These are phyloP conservation scores for Polyplosphaeria fusca DNA, from an alignment of 495 filamentous ascomycete species.

Conservation along the genomic window DNA sequence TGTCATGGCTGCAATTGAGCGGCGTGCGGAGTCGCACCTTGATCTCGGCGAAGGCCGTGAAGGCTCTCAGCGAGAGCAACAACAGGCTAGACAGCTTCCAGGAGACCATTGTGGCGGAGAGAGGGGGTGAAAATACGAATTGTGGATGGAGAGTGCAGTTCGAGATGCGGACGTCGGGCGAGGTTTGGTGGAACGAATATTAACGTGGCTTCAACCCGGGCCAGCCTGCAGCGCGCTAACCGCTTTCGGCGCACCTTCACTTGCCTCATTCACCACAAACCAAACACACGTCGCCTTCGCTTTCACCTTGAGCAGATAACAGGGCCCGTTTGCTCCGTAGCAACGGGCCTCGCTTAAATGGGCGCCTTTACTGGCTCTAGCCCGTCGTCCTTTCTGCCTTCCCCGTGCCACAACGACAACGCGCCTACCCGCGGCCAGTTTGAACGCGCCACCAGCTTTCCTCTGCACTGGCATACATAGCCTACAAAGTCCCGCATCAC, in stretches of 20 bases:
- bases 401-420: no score
- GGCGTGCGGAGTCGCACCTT: slow-evolving; percentile 52
- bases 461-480: no score
- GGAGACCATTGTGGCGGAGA: slow-evolving; percentile 58
- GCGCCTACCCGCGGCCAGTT: no score
- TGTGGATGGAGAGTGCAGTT: neutral
- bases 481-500: no score
- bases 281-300: neutral
- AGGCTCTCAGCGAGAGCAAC: slow-evolving; percentile 65
- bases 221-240: neutral
- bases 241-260: neutral
- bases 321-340: no score
- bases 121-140: neutral
- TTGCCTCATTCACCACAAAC: no score
- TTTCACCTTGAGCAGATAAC: no score
- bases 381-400: no score
- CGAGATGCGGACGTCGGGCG: no score
- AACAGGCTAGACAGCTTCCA: slow-evolving; percentile 68
- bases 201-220: slow-evolving; percentile 25
- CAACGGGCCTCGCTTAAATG: no score
- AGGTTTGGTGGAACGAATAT: neutral
- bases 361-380: no score
- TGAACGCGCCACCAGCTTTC: no score
- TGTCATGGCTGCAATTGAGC: slow-evolving; percentile 9
- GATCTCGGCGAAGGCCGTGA: slow-evolving; percentile 58